Base-by-base conservation (phyloP, 2,329 filamentous ascomycete genomes). In the Fusarium haematococcum region DNA sequence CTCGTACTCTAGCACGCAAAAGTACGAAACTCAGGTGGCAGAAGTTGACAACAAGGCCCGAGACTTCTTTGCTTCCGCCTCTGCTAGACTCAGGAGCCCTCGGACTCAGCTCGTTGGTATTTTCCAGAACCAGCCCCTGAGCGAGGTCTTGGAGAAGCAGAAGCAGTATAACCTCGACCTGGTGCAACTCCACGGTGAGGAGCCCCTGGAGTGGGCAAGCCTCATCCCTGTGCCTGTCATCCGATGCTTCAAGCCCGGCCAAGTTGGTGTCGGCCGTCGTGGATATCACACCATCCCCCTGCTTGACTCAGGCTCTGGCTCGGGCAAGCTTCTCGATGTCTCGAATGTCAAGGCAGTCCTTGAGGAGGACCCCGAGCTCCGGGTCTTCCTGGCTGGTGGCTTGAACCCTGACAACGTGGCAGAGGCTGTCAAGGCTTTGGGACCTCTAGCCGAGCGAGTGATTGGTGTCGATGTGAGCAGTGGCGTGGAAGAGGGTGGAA, bases 141-240 rank as follows among this genome's bases (percentile, higher is more conserved):
- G 91, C 39, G 95, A 98, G 77, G 88, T 99, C 8, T 86, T 98
- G 60, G 89, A 92, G 72, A 91, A 96, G 81, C 94, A 97, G 77
- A 90, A 90, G 74, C 86, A 91, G 14, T 91, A 98, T 74, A 87
- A 89, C 54, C 89, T 99, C 50, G 97, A 99, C 80, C 85, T 98
- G 63, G 94, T 99, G 8, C 97, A 99, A 81, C 89, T 99, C 3
- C 97, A 99, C 80, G 97, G 97, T 10, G 89, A 92, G 56, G 97
- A 99, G 81, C 96, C 97, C 3, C 79, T 98, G 5, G 97, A 99
- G 81, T 99, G 96, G 95, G 92, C 95, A 2, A 89, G 85, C 54
- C 84, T 93, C n/a, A 95, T 99, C 58, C 95, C 97, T 1, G 95
- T 98, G 0, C 97, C 97, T 1, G 95, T 99, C 6, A 91, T 99